A percentile compares a stretch with the other conserved stretches of the same genome.
Conservation (phyloP, 331 rosid genomes). For the Prunus yedoensis region DNA sequence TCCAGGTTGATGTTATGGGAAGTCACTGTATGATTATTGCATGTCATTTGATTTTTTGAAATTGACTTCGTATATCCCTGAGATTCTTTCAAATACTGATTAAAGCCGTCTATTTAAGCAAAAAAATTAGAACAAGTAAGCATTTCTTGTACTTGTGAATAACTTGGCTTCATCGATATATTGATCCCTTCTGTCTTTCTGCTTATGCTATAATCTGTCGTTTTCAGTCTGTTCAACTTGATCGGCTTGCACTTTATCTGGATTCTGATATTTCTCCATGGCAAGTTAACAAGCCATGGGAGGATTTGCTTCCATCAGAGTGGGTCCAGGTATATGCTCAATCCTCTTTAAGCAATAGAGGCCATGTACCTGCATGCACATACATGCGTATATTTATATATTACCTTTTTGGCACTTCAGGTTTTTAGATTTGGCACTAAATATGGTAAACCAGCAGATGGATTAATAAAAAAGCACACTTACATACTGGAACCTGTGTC, state of each 20-base stretch:
- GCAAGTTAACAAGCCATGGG: conserved; percentile 79
- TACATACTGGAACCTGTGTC: conserved; percentile 87
- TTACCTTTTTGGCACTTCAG: conserved; percentile 35
- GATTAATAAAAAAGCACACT: conserved; percentile 46
- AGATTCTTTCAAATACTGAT: background rate
- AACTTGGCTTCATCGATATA: conserved; percentile 3
- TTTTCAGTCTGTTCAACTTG: conserved; percentile 85
- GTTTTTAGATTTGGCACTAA: conserved; percentile 82
- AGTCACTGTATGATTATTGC: background rate
- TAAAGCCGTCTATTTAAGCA: background rate
- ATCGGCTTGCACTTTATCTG: conserved; percentile 79
- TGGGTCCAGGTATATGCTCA: conserved; percentile 83
- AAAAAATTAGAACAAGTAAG: background rate
- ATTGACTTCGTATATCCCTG: background rate
- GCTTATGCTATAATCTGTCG: conserved; percentile 24
- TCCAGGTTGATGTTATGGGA: background rate
- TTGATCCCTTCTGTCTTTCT: conserved; percentile 17
- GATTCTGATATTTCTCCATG: conserved; percentile 84
- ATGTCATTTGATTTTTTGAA: background rate
- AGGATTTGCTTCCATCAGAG: conserved; percentile 85
- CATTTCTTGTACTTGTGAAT: background rate
- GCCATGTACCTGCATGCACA: background rate
- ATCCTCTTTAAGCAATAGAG: background rate
- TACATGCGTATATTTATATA: too few relatives aligned
- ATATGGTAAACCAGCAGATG: conserved; percentile 76